Percentiles rank a stretch among this genome's conserved stretches.
Conservation (phyloP, 2,329 filamentous ascomycete species). For the Emergomyces orientalis region DNA sequence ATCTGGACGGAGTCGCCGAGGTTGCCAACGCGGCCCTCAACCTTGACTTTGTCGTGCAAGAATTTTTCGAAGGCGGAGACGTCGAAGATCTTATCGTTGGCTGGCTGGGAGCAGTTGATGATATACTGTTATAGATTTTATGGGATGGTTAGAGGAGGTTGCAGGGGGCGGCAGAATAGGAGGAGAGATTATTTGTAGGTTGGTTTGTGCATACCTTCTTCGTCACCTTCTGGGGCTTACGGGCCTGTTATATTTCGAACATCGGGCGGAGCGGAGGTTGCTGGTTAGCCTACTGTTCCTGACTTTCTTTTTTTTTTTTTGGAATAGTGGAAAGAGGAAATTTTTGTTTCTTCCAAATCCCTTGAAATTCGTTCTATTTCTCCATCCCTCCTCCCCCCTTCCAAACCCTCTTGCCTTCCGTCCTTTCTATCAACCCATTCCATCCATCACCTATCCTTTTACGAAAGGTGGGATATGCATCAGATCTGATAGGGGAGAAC, state of each 20-base stretch:
- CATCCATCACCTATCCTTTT: conserved; percentile 7
- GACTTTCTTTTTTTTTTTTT: conserved; percentile 11
- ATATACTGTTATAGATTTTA: conserved; percentile 57
- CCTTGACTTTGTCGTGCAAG: conserved; percentile 99
- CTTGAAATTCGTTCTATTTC: conserved; percentile 16
- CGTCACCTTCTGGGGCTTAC: conserved; percentile 42
- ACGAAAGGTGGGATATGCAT: conserved; percentile 17
- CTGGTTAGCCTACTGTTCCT: conserved; percentile 86
- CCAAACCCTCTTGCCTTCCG: conserved; percentile 3
- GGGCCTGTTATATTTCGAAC: conserved; percentile 30
- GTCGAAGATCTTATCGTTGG: conserved; percentile 99
- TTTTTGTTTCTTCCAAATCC: conserved; percentile 12
- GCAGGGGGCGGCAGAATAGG: conserved; percentile 8
- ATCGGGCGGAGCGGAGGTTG: conserved; percentile 37
- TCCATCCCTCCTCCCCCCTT: conserved; percentile 4
- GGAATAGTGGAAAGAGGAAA: conserved; percentile 13
- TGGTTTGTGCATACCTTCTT: conserved; percentile 34
- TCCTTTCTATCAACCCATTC: not conserved
- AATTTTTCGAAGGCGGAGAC: conserved; percentile 98
- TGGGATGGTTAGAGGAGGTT: conserved; percentile 1
- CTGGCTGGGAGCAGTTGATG: conserved; percentile 98
- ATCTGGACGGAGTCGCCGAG: conserved; percentile 88
- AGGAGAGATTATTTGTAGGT: conserved; percentile 8
- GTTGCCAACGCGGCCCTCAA: conserved; percentile 96
- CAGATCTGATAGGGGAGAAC: not conserved